A percentile compares a stretch with the other conserved stretches of the same genome.
Conservation (phyloP, 148 eudicot species). For the Spergularia marina region DNA sequence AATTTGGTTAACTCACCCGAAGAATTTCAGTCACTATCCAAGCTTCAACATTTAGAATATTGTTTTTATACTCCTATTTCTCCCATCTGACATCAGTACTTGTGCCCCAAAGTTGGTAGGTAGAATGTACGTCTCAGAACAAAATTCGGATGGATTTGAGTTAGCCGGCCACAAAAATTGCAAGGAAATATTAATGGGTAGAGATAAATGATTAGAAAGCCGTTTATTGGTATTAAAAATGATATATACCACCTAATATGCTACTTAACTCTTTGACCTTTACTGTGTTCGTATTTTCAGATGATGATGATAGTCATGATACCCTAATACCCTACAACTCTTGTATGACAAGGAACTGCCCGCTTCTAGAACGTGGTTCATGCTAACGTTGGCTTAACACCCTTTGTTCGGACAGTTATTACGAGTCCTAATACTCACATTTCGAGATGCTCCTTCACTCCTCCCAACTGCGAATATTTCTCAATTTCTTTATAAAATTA, state of each 20-base stretch:
- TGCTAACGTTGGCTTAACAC: too few relatives aligned
- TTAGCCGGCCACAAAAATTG: conserved; percentile 3
- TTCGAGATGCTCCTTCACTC: too few relatives aligned
- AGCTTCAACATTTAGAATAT: too few relatives aligned
- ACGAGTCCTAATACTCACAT: too few relatives aligned
- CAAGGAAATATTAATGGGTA: not conserved
- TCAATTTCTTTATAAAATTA: too few relatives aligned
- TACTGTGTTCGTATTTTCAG: not conserved
- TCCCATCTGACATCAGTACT: too few relatives aligned
- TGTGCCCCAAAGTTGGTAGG: not conserved
- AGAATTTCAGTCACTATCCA: too few relatives aligned
- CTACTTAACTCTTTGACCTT: conserved; percentile 12
- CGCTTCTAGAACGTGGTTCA: not conserved
- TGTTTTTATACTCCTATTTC: too few relatives aligned
- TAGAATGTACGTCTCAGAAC: not conserved
- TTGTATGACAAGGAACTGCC: not conserved
- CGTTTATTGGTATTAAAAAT: not conserved
- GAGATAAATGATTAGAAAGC: conserved; percentile 1
- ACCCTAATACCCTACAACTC: conserved; percentile 10
- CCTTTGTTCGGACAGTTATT: too few relatives aligned
- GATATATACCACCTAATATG: conserved; percentile 24
- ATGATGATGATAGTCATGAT: not conserved
- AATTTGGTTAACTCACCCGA: too few relatives aligned
- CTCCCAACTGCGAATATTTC: too few relatives aligned
- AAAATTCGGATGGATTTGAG: conserved; percentile 9